Percentiles rank a stretch among this genome's conserved stretches.
These are phyloP conservation scores for Gleditsia sinensis DNA, from an alignment of 306 rosid genomes.

Conservation along the genomic window DNA sequence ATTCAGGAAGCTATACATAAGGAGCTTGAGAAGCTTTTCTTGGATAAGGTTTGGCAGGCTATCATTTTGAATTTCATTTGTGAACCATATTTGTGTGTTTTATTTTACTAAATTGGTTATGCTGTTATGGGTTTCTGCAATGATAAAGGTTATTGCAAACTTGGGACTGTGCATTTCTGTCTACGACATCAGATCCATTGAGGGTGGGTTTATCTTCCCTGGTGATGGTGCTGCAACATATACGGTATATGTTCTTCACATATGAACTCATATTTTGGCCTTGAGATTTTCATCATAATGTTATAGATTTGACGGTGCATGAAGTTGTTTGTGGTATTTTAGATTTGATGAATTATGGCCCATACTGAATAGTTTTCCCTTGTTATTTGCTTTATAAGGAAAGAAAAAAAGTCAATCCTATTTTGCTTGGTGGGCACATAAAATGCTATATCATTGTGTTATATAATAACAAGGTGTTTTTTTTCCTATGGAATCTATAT, in stretches of 20 bases:
- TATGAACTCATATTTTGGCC: constrained; percentile 23
- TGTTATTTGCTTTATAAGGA: neutral
- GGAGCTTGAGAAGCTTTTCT: constrained; percentile 78
- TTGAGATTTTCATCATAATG: neutral
- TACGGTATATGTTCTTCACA: constrained; percentile 43
- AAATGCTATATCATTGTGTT: constrained; percentile 4
- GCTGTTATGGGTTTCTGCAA: constrained; percentile 32
- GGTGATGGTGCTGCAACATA: constrained; percentile 80
- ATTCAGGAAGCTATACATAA: constrained; percentile 61
- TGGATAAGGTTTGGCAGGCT: constrained; percentile 62
- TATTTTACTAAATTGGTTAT: constrained; percentile 5
- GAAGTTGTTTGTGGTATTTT: constrained; percentile 12
- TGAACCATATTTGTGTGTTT: neutral
- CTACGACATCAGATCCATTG: constrained; percentile 68
- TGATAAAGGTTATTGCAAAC: constrained; percentile 67
- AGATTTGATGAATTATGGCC: neutral
- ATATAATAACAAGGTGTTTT: neutral
- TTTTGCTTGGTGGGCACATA: neutral
- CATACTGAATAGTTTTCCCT: constrained; percentile 17
- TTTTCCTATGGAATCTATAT: neutral
- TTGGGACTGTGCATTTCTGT: constrained; percentile 83
- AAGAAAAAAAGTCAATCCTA: neutral
- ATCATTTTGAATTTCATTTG: constrained; percentile 11
- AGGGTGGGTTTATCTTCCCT: constrained; percentile 72
- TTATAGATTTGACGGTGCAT: neutral